Evolutionary conservation across 345 rosid genomes (phyloP), one percentile per base, ranked within the genome.

Genomic region (Chamaenerion angustifolium): DNA sequence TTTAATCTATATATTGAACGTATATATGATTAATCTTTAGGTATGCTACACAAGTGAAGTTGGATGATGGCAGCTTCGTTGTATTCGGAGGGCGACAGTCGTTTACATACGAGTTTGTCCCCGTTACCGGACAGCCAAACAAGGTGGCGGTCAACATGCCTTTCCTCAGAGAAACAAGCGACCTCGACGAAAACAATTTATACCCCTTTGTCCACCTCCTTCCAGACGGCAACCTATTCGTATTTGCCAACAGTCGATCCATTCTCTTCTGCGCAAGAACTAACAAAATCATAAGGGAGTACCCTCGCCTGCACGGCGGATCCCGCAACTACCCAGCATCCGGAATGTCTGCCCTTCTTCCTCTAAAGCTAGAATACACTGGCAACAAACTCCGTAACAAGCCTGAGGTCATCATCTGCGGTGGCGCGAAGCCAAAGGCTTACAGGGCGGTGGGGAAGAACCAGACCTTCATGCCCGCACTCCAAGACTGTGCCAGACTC

Each of bases 321-420:
- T 63, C 88, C 21, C 94, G 96, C 19, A 83, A 57, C 67, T 88
- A 83, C 71, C 96, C 96, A 0, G 81, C 95, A 10, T 68, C 88
- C 0, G 98, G 71, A 6, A 61, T 66, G 63, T 80, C 96, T 0
- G 76, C 65, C 0, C 77, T 92, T 14, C 94, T 92, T 40, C 86
- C 73, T 14, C n/a, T 72, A 7, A 51, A 12, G n/a, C 42, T 50
- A 8, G 43, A 67, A 55, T 12, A 18, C 56, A 50, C 40, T 12
- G 3, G 16, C 11, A 6, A 49, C 8, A 16, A 46, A 62, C 6
- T 10, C 45, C 16, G 10, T 4, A 27, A 71, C 56, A 27, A 67
- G n/a, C 63, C 8, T 1, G 37, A 31, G 5, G 37, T 31, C 1
- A 8, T 31, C 37, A 31, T 31, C 37, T 31, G 37, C 44, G 80